Percentiles rank a stretch among this genome's conserved stretches.
Evolutionary conservation across 345 rosid species (phyloP).

Genomic region (Barbarea vulgaris): DNA sequence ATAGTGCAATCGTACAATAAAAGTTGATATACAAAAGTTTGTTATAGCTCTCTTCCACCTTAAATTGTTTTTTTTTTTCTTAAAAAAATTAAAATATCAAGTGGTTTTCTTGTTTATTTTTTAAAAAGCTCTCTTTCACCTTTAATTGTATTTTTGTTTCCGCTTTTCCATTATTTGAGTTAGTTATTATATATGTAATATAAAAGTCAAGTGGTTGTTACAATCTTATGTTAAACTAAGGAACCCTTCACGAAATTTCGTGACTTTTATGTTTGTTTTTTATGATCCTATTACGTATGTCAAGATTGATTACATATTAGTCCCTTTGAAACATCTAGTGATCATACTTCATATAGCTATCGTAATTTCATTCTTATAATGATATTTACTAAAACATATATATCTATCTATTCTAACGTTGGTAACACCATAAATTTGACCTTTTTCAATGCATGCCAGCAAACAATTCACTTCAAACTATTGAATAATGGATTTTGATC

Average conservation of each 20-base stretch:
- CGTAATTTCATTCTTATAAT: background rate
- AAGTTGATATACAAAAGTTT: constrained; percentile 13
- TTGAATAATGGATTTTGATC: background rate
- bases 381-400: background rate
- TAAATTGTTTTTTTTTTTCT: constrained; percentile 10
- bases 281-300: constrained; percentile 2
- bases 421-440: background rate
- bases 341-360: background rate
- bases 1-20: constrained; percentile 34
- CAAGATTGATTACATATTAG: background rate
- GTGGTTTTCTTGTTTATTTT: background rate
- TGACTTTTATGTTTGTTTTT: constrained; percentile 3
- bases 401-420: background rate
- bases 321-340: background rate
- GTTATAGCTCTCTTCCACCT: constrained; percentile 21
- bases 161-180: constrained; percentile 16
- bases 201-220: background rate
- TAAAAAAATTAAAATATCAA: too few species aligned
- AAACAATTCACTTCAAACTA: background rate
- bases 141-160: constrained; percentile 21
- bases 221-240: background rate
- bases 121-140: constrained; percentile 16
- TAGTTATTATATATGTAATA: background rate
- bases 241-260: background rate
- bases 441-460: background rate